phyloP scores from a whole-genome alignment of 2,329 filamentous ascomycete species.

The Fusarium goolgardi region DNA sequence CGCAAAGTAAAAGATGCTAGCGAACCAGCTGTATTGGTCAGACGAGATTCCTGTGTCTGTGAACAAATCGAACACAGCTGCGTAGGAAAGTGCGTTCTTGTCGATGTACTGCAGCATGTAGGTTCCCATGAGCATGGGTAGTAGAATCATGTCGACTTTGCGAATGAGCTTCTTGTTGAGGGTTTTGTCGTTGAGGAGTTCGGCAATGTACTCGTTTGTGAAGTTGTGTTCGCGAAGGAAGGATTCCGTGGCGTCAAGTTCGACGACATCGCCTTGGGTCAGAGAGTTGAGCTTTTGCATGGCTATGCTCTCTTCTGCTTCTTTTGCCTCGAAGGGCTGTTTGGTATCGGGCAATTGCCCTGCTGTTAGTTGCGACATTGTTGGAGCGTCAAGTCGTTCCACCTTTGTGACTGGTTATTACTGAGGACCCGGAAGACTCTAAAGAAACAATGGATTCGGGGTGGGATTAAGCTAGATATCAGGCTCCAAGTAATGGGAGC shows the following conservation, averaged over 20 bases:
- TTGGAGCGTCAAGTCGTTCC: not conserved
- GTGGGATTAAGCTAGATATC: not conserved
- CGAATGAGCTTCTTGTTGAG: constrained; percentile 45
- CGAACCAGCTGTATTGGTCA: constrained; percentile 63
- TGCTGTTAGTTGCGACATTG: constrained; percentile 11
- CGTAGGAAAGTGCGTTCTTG: constrained; percentile 64
- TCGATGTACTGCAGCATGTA: constrained; percentile 67
- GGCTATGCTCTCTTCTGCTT: constrained; percentile 31
- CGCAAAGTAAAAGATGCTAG: constrained; percentile 66
- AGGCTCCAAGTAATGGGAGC: not conserved
- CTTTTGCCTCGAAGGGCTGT: not conserved
- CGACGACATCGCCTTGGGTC: constrained; percentile 29
- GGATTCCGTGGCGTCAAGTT: constrained; percentile 31
- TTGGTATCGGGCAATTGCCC: not conserved
- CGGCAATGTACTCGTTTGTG: constrained; percentile 35
- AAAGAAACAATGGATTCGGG: rapidly evolving
- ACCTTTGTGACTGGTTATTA: rapidly evolving
- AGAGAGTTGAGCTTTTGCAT: constrained; percentile 35
- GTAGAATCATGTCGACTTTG: constrained; percentile 61
- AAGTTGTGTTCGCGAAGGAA: constrained; percentile 43
- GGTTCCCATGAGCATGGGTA: constrained; percentile 62
- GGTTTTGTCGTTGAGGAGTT: constrained; percentile 24
- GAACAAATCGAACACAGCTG: constrained; percentile 66
- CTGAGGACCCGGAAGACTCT: rapidly evolving
- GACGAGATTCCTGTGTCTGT: constrained; percentile 58